A percentile compares a stretch with the other conserved stretches of the same genome.
Evolutionary conservation across 371 early-diverging fungal genomes (phyloP).

Genomic region (Apophysomyces elegans): DNA sequence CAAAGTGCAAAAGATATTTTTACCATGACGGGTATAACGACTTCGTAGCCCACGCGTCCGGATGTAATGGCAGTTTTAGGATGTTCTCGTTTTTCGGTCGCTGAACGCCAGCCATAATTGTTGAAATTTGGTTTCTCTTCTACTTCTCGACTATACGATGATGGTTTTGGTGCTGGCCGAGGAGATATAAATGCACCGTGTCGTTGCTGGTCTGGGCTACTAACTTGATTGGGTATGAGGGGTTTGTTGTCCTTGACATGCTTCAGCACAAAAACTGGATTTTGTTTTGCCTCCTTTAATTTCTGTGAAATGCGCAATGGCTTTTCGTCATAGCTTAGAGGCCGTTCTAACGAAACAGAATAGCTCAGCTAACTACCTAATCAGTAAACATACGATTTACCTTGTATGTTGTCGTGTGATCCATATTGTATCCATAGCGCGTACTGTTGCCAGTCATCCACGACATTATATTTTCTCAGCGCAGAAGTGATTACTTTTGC

Average conservation of each 20-base stretch:
- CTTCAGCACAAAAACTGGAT: slow-evolving; percentile 80
- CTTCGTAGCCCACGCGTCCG: slow-evolving; percentile 46
- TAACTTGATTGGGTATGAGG: slow-evolving; percentile 30
- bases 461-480: slow-evolving; percentile 90
- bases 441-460: slow-evolving; percentile 88
- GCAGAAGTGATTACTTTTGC: slow-evolving; percentile 85
- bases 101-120: slow-evolving; percentile 5
- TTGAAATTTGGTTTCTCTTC: slow-evolving; percentile 10
- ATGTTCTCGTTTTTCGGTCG: slow-evolving; percentile 15
- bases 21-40: slow-evolving; percentile 46
- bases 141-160: slow-evolving; percentile 13
- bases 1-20: not conserved
- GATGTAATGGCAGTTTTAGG: slow-evolving; percentile 38
- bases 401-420: slow-evolving; percentile 47
- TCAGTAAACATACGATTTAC: slow-evolving; percentile 27
- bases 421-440: slow-evolving; percentile 79
- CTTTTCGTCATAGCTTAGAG: slow-evolving; percentile 82
- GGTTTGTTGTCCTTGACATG: slow-evolving; percentile 71
- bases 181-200: slow-evolving; percentile 28
- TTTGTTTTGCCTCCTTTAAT: slow-evolving; percentile 75
- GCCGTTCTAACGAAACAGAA: slow-evolving; percentile 58
- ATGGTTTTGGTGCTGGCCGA: slow-evolving; percentile 29
- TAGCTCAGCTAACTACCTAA: not conserved
- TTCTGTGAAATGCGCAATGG: slow-evolving; percentile 81
- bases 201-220: slow-evolving; percentile 15